Evolutionary conservation across 2,329 filamentous ascomycete genomes (phyloP).

Genomic region (Apiospora kogelbergensis): DNA sequence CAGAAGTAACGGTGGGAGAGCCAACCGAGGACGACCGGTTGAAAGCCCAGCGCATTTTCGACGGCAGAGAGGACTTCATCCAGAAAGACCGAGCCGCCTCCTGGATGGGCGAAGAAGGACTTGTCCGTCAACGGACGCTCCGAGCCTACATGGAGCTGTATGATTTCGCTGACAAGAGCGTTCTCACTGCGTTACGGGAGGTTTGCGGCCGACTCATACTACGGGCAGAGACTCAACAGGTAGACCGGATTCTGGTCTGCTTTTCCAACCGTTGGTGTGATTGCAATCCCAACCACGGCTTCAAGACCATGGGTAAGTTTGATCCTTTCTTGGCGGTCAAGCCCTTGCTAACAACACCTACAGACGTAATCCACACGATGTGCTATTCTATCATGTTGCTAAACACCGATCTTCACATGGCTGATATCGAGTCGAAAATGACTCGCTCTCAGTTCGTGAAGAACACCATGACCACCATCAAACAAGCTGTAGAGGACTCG

Average conservation of each 20-base stretch:
- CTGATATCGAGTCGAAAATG: conserved; percentile 96
- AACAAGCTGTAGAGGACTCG: conserved; percentile 72
- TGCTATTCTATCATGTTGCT: conserved; percentile 94
- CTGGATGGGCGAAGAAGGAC: conserved; percentile 80
- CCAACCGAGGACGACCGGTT: conserved; percentile 69
- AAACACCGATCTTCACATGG: conserved; percentile 93
- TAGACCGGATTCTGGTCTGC: conserved; percentile 88
- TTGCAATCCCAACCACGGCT: conserved; percentile 90
- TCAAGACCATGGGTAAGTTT: conserved; percentile 76
- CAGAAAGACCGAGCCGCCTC: conserved; percentile 77
- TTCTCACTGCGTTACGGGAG: conserved; percentile 74
- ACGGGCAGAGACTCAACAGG: conserved; percentile 92
- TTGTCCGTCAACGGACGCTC: conserved; percentile 56
- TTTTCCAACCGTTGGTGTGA: conserved; percentile 90
- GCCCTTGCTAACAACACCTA: conserved; percentile 29
- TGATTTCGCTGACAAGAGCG: conserved; percentile 79
- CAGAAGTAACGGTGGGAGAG: conserved; percentile 56
- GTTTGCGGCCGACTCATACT: conserved; percentile 81
- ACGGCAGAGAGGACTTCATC: conserved; percentile 80
- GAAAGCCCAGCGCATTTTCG: conserved; percentile 79
- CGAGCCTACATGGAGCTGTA: conserved; percentile 90
- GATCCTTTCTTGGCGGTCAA: neutral
- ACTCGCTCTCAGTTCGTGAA: conserved; percentile 91
- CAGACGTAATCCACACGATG: conserved; percentile 94
- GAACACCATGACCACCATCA: conserved; percentile 91